These are phyloP conservation scores for Leccinum disarticulatum DNA, from an alignment of 768 basidiomycete genomes.

Conservation along the genomic window DNA sequence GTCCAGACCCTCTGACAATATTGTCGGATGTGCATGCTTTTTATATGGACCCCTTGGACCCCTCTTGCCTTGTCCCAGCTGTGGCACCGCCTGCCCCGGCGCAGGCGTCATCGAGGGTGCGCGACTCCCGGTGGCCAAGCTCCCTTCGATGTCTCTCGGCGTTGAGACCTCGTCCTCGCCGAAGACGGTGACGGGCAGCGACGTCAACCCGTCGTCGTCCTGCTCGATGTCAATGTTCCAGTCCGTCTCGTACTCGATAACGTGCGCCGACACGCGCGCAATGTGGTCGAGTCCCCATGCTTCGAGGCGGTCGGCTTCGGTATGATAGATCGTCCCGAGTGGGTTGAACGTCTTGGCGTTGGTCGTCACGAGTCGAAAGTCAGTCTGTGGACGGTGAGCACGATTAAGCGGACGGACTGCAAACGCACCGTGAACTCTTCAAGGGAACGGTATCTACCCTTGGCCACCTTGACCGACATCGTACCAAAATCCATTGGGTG, in stretches of 20 bases:
- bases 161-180: slow-evolving; percentile 38
- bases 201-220: slow-evolving; percentile 43
- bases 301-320: slow-evolving; percentile 73
- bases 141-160: slow-evolving; percentile 49
- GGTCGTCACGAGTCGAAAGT: slow-evolving; percentile 67
- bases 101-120: slow-evolving; percentile 45
- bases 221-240: slow-evolving; percentile 82
- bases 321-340: slow-evolving; percentile 68
- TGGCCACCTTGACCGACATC: slow-evolving; percentile 74
- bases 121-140: slow-evolving; percentile 41
- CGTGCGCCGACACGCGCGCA: slow-evolving; percentile 63
- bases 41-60: slow-evolving; percentile 56
- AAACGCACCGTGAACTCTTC: slow-evolving; percentile 74
- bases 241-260: slow-evolving; percentile 80
- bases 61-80: slow-evolving; percentile 31
- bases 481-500: slow-evolving; percentile 93
- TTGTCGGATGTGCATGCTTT: slow-evolving; percentile 42
- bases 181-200: slow-evolving; percentile 29
- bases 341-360: slow-evolving; percentile 81
- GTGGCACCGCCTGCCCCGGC: slow-evolving; percentile 15
- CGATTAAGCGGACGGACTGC: not conserved
- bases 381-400: slow-evolving; percentile 41
- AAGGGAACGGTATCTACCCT: slow-evolving; percentile 73
- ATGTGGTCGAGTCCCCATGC: slow-evolving; percentile 74
- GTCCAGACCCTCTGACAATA: slow-evolving; percentile 52